Conservation (phyloP, 768 basidiomycete species). For the Gloeophyllum trabeum region DNA sequence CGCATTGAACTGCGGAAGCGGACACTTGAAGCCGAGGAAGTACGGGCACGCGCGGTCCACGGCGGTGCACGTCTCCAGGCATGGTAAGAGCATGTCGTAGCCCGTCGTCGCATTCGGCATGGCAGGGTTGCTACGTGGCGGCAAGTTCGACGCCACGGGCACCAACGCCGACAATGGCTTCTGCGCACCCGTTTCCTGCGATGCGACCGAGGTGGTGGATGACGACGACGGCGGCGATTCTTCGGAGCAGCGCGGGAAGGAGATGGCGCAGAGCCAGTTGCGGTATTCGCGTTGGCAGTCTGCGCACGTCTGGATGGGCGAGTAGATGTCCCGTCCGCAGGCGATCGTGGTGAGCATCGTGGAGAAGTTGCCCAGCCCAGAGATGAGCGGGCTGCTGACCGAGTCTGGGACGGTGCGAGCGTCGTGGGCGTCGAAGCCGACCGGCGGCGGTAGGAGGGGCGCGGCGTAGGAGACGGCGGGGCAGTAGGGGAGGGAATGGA, state of each 20-base stretch:
- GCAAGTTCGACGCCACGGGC: slow-evolving; percentile 25
- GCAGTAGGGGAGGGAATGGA: slow-evolving; percentile 65
- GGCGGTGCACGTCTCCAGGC: slow-evolving; percentile 66
- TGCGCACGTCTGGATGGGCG: slow-evolving; percentile 63
- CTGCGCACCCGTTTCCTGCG: slow-evolving; percentile 17
- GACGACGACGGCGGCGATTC: slow-evolving; percentile 19
- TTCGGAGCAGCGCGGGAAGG: slow-evolving; percentile 70
- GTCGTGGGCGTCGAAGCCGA: slow-evolving; percentile 31
- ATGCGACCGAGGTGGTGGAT: slow-evolving; percentile 17
- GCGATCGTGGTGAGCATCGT: slow-evolving; percentile 58
- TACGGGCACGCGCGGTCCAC: slow-evolving; percentile 71
- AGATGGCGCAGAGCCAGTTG: slow-evolving; percentile 65
- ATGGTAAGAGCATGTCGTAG: slow-evolving; percentile 64
- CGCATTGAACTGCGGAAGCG: slow-evolving; percentile 48
- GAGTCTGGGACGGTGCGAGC: slow-evolving; percentile 35
- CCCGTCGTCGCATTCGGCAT: slow-evolving; percentile 31
- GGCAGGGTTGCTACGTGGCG: slow-evolving; percentile 29
- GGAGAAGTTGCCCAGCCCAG: slow-evolving; percentile 65
- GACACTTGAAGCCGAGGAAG: slow-evolving; percentile 63
- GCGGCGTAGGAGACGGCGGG: slow-evolving; percentile 60
- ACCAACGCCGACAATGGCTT: slow-evolving; percentile 38
- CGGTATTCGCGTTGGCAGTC: slow-evolving; percentile 69
- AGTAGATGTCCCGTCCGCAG: slow-evolving; percentile 75
- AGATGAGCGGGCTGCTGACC: slow-evolving; percentile 39
- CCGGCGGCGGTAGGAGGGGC: slow-evolving; percentile 45